phyloP scores from a whole-genome alignment of 2,329 filamentous ascomycete genomes.

The Penicillium thymicola region DNA sequence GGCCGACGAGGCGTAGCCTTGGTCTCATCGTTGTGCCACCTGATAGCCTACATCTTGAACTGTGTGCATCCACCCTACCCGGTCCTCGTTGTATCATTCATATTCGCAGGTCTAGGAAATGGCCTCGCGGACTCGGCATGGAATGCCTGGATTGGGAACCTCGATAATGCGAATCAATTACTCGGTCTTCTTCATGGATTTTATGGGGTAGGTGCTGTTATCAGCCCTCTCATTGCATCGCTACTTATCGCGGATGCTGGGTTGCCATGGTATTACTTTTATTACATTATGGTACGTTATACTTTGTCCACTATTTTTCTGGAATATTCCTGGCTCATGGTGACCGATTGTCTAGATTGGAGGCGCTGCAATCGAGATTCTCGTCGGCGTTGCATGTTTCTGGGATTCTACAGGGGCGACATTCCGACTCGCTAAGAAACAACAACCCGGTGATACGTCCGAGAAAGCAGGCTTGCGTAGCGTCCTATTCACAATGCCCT shows the following conservation, averaged over 20 bases:
- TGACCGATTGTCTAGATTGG: neutral
- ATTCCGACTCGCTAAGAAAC: neutral
- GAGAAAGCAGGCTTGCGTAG: neutral
- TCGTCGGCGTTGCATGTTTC: neutral
- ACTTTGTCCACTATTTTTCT: constrained; percentile 43
- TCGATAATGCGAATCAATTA: constrained; percentile 69
- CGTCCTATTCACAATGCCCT: neutral
- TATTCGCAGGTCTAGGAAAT: constrained; percentile 68
- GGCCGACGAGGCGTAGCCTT: constrained; percentile 71
- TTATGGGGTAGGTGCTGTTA: constrained; percentile 67
- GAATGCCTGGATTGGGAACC: constrained; percentile 66
- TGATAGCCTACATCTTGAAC: constrained; percentile 45
- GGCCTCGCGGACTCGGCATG: constrained; percentile 57
- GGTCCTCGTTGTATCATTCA: constrained; percentile 61
- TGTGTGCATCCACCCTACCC: constrained; percentile 67
- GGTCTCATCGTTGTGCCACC: constrained; percentile 49
- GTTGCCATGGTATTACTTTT: constrained; percentile 68
- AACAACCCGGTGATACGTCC: neutral
- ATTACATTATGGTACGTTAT: constrained; percentile 64
- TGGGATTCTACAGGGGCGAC: constrained; percentile 1
- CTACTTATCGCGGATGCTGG: constrained; percentile 63
- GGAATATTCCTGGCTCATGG: neutral
- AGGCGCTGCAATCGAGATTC: neutral
- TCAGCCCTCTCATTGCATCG: constrained; percentile 68
- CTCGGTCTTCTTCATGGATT: constrained; percentile 67